These are phyloP conservation scores for Zea luxurians DNA, from an alignment of 176 grass and related monocot species.

Conservation along the genomic window DNA sequence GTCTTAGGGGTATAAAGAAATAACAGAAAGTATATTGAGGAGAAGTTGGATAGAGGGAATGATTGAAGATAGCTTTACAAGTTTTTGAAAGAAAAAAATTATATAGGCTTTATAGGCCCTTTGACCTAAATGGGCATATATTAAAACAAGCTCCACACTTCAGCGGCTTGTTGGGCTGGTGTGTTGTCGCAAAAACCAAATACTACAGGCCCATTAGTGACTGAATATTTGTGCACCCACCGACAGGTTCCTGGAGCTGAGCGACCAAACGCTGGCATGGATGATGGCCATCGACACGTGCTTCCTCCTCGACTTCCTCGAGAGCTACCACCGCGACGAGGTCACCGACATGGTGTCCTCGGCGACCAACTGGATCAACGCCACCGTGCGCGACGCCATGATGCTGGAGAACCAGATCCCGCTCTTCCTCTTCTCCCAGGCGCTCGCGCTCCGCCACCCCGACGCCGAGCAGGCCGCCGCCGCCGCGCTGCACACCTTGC, in stretches of 20 bases:
- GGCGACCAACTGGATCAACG: slow-evolving; percentile 58
- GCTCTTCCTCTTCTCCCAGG: slow-evolving; percentile 52
- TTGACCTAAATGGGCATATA: too few relatives aligned
- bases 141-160: too few relatives aligned
- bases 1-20: too few relatives aligned
- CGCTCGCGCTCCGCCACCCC: slow-evolving; percentile 45
- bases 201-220: too few relatives aligned
- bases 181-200: too few relatives aligned
- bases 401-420: slow-evolving; percentile 88
- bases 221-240: too few relatives aligned
- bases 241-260: slow-evolving; percentile 57
- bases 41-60: too few relatives aligned
- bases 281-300: slow-evolving; percentile 77
- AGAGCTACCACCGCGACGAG: slow-evolving; percentile 50
- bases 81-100: too few relatives aligned
- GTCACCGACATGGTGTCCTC: slow-evolving; percentile 53
- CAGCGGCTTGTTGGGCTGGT: too few relatives aligned
- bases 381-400: slow-evolving; percentile 65
- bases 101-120: too few relatives aligned
- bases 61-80: too few relatives aligned
- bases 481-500: neutral
- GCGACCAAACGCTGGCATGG: slow-evolving; percentile 66
- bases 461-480: slow-evolving; percentile 25
- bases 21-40: too few relatives aligned
- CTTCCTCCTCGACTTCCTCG: slow-evolving; percentile 78